Conservation (phyloP, 495 filamentous ascomycete genomes). For the Aspergillus heteromorphus region DNA sequence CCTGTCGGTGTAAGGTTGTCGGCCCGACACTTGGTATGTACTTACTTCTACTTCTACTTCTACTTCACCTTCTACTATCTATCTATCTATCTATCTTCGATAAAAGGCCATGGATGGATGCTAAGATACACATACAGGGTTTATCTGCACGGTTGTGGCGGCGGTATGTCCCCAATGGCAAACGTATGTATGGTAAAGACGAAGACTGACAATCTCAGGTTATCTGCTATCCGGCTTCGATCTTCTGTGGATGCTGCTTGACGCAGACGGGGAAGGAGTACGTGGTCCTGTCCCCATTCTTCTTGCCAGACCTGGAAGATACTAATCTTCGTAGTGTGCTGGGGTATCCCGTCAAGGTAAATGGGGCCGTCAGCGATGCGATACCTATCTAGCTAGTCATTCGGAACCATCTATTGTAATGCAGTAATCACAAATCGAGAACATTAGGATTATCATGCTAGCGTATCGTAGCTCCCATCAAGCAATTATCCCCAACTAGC, state of each 20-base stretch:
- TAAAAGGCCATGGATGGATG: background rate
- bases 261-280: constrained; percentile 55
- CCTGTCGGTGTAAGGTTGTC: constrained; percentile 58
- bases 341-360: constrained; percentile 50
- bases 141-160: constrained; percentile 42
- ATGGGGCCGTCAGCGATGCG: constrained; percentile 46
- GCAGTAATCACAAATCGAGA: background rate
- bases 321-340: constrained; percentile 50
- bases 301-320: too few relatives aligned
- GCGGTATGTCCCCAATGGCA: constrained; percentile 42
- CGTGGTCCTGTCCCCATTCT: constrained; percentile 10
- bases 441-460: background rate
- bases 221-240: constrained; percentile 52
- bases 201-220: constrained; percentile 27
- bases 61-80: background rate
- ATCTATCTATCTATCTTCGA: background rate
- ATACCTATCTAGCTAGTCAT: constrained; percentile 36
- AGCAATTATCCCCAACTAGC: background rate
- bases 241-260: constrained; percentile 56
- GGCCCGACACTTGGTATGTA: constrained; percentile 51
- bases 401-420: too few relatives aligned
- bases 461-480: background rate
- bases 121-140: too few relatives aligned
- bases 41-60: too few relatives aligned
- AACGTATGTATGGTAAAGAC: too few relatives aligned